phyloP scores from a whole-genome alignment of 2,329 filamentous ascomycete genomes.

The Calonectria pauciramosa region DNA sequence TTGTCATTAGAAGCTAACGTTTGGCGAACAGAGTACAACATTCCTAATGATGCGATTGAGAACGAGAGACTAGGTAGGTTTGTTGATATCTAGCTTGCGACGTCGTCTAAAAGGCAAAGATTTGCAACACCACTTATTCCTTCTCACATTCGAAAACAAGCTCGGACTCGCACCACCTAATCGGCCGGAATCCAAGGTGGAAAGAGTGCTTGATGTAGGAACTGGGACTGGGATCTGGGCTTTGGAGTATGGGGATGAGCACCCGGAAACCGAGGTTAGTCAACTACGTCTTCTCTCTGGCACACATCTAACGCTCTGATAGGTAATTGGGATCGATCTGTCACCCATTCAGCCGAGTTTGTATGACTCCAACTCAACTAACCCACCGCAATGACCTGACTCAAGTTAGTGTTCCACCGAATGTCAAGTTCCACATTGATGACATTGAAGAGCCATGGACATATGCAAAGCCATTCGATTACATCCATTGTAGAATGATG shows the following conservation, averaged over 20 bases:
- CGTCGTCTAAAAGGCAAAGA: constrained; percentile 12
- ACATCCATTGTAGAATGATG: constrained; percentile 19
- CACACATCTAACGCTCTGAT: too few species aligned
- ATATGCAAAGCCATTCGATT: constrained; percentile 1
- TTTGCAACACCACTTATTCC: constrained; percentile 35
- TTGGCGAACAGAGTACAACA: constrained; percentile 27
- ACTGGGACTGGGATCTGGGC: constrained; percentile 41
- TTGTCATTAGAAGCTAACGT: neutral
- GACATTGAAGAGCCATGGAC: constrained; percentile 12
- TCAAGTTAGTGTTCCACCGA: constrained; percentile 32
- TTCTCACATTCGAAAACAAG: constrained; percentile 31
- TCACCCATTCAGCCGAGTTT: constrained; percentile 37
- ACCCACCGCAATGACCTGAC: too few species aligned
- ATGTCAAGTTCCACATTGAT: constrained; percentile 18
- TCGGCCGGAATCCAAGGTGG: constrained; percentile 21
- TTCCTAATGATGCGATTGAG: constrained; percentile 38
- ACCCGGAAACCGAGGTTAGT: too few species aligned
- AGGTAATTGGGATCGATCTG: too few species aligned
- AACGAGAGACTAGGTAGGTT: constrained; percentile 31
- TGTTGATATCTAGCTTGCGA: rapidly evolving
- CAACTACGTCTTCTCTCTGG: too few species aligned
- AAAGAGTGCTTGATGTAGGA: constrained; percentile 34
- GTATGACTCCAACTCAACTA: neutral
- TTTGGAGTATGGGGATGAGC: too few species aligned
- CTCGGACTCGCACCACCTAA: constrained; percentile 35